Evolutionary conservation across 2,329 filamentous ascomycete species (phyloP), one percentile per base, ranked within the genome.

Genomic region (Leptographium lundbergii): DNA sequence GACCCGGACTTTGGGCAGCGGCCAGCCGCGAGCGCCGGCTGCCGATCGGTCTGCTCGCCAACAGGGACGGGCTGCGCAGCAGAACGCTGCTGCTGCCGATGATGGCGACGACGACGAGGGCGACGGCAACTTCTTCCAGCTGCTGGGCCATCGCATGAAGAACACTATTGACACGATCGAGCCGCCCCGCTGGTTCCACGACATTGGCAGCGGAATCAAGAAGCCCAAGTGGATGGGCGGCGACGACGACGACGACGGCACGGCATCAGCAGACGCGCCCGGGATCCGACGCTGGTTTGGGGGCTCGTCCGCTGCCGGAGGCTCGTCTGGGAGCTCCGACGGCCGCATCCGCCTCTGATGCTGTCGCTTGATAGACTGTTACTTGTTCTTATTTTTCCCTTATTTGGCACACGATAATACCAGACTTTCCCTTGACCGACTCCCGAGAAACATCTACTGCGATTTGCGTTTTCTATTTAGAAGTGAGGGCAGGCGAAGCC

Each of bases 161-260:
- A 99, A 99, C 68, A 97, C 94, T 0, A 83, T 97, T 57, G 92
- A 97, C 62, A 87, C 84, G 0, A 80, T 90, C 2, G 87, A 91
- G 57, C 80, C 86, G 34, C 92, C 94, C 0, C 85, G 85, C 63
- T 97, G 91, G 91, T 75, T 96, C 63, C 81, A 84, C 65, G 86
- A 88, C 29, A 76, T 89, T 32, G 81, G 83, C 1, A 78, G 81
- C 60, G 81, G 80, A 10, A 81, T 91, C 71, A 89, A 86, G 71
- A 82, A 86, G 68, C 90, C 89, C 6, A 87, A 84, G 66, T 95
- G 90, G 90, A 88, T 94, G 82, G 81, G 82, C 22, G 81, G 80
- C 27, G 79, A 81, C 57, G 78, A 78, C 13, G 74, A 73, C 19
- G 67, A 68, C 6, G 66, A 68, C 36, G 66, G 66, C 42, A 34